Conservation (phyloP, 1,284 basidiomycete genomes). For the Rhodotorula mucilaginosa region DNA sequence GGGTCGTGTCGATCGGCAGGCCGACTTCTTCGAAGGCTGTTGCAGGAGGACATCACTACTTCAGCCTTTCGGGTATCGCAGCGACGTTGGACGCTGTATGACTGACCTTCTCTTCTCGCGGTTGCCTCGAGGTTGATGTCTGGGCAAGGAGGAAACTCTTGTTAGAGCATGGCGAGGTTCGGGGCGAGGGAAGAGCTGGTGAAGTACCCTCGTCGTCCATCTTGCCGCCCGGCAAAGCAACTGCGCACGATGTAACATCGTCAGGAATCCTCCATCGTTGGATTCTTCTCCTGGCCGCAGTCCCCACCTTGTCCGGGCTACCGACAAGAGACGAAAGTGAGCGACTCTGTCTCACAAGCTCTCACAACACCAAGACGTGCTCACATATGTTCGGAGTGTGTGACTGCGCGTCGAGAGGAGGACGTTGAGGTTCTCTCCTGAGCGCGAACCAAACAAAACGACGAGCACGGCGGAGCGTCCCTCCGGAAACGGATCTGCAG, state of each 20-base stretch:
- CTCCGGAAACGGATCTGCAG: conserved; percentile 21
- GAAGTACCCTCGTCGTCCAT: conserved; percentile 35
- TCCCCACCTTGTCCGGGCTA: conserved; percentile 41
- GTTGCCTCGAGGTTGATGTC: conserved; percentile 42
- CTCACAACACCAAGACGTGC: background rate
- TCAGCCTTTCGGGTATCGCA: no score
- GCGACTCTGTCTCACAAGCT: background rate
- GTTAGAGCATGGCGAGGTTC: background rate
- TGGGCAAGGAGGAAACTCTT: background rate
- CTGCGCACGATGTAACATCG: background rate
- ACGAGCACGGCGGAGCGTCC: conserved; percentile 35
- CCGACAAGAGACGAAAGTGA: fast-evolving
- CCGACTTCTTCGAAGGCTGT: conserved; percentile 44
- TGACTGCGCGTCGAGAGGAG: conserved; percentile 33
- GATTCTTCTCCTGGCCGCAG: no score
- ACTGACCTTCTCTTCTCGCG: conserved; percentile 41
- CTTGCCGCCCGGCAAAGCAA: conserved; percentile 44
- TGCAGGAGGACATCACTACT: no score
- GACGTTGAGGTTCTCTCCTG: conserved; percentile 33
- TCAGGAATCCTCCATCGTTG: no score
- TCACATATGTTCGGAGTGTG: conserved; percentile 30
- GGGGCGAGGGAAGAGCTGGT: fast-evolving
- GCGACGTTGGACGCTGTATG: background rate
- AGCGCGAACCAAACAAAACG: conserved; percentile 31
- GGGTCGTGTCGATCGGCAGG: conserved; percentile 36